Evolutionary conservation across 2,329 filamentous ascomycete genomes (phyloP), one percentile per base, ranked within the genome.

Genomic region (Colletotrichum viniferum): DNA sequence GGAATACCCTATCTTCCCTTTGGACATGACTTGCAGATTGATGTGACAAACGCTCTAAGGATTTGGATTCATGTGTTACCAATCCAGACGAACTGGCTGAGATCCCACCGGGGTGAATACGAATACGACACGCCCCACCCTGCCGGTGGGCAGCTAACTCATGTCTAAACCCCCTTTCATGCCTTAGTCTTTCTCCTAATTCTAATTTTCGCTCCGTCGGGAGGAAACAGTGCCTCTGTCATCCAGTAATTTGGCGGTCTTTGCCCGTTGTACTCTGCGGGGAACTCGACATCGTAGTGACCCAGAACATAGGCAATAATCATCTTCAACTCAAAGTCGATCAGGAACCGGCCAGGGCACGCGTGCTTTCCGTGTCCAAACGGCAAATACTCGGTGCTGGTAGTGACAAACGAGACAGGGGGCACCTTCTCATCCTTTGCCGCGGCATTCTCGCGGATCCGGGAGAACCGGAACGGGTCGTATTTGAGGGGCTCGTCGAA

Each of bases 401-500:
- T 84, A 2, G 82, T 82, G 6, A 83, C 82, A 61, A 84, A 82
- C 58, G 78, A 79, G 48, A 76, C 10, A 76, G 74, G 24, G 66
- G 71, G 28, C 64, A 77, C 14, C 38, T 72, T 77, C 76, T 78
- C 24, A 79, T 78, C 65, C 71, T 76, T 69, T 65, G 73, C 56
- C 32, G 80, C 76, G 3, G 80, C 78, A 4, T 77, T 74, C 70
- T 85, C 83, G 4, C 84, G 81, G 12, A 79, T 71, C 4, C 84
- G 80, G 5, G 85, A 84, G 69, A 86, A 88, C 1, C 86, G 81
- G 69, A 86, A 87, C 0, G 85, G 85, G 21, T 87, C 85, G 76
- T 81, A 88, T 28, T 83, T 82, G 9, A 79, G 34, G 0, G 85
- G 80, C 4, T 86, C 82, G 9, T 83, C 81, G 55, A 84, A 82